Percentiles rank a stretch among this genome's conserved stretches.
Conservation (phyloP, 495 filamentous ascomycete genomes). For the Melanomma pulvis-pyrius region DNA sequence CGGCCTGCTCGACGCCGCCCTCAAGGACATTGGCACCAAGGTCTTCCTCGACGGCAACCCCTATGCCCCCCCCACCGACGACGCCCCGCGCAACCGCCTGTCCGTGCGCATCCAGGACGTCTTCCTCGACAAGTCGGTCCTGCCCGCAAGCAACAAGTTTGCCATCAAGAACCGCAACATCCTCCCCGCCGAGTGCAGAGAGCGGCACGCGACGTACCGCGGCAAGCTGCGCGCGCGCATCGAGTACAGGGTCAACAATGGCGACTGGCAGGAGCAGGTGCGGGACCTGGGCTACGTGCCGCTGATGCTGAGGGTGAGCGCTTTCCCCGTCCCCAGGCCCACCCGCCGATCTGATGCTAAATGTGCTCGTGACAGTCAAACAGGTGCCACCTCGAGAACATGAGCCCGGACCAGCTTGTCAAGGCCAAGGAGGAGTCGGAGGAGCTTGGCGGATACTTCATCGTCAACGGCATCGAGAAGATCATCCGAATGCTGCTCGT, state of each 20-base stretch:
- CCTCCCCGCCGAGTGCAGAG: conserved; percentile 88
- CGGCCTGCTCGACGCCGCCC: conserved; percentile 71
- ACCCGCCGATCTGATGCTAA: conserved; percentile 22
- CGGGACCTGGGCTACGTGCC: conserved; percentile 87
- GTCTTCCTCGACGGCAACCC: conserved; percentile 77
- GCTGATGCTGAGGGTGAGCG: conserved; percentile 80
- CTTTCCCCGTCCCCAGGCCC: background rate
- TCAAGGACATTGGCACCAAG: conserved; percentile 89
- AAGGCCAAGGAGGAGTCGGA: conserved; percentile 88
- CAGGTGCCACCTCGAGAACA: conserved; percentile 83
- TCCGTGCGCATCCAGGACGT: conserved; percentile 74
- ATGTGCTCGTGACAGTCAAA: conserved; percentile 61
- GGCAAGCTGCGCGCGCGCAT: conserved; percentile 80
- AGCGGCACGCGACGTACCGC: conserved; percentile 88
- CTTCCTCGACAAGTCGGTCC: conserved; percentile 71
- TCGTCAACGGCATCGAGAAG: conserved; percentile 96
- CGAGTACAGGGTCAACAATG: conserved; percentile 83
- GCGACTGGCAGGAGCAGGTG: conserved; percentile 74
- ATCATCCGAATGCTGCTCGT: conserved; percentile 90
- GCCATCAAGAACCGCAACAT: conserved; percentile 76
- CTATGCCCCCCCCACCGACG: conserved; percentile 53
- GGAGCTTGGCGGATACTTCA: conserved; percentile 90
- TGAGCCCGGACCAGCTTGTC: conserved; percentile 79
- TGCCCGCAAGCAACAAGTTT: conserved; percentile 80
- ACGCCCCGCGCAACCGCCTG: conserved; percentile 63